These are phyloP conservation scores for Podospora comata DNA, from an alignment of 495 filamentous ascomycete species.

Conservation along the genomic window DNA sequence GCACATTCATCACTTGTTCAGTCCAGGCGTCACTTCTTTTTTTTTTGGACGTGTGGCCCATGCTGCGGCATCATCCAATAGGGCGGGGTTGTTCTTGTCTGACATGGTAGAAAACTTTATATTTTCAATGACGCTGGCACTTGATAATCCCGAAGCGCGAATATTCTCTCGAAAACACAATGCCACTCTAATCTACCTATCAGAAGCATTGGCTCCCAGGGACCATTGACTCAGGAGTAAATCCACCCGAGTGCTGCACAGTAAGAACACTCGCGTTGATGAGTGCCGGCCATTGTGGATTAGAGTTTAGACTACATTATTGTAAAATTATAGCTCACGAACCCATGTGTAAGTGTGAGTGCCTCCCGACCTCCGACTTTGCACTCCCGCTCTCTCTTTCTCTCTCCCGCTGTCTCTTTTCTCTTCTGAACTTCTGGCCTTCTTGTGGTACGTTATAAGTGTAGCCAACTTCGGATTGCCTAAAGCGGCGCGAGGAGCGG, in stretches of 20 bases:
- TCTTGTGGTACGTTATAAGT: background rate
- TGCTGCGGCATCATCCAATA: background rate
- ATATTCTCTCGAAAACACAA: background rate
- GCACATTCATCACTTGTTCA: background rate
- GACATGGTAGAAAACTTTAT: background rate
- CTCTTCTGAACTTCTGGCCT: background rate
- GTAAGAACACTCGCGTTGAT: background rate
- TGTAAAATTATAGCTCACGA: background rate
- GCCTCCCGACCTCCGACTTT: background rate
- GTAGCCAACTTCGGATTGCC: conserved; percentile 4
- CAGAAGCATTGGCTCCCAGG: background rate
- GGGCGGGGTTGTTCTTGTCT: background rate
- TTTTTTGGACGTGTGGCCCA: conserved; percentile 12
- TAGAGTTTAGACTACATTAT: background rate
- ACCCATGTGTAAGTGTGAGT: background rate
- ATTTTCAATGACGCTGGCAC: background rate
- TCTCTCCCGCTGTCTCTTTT: background rate
- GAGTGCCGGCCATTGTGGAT: conserved; percentile 2
- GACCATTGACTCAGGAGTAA: background rate
- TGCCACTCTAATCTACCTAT: background rate
- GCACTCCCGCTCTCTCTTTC: too few relatives aligned
- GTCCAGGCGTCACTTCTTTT: background rate
- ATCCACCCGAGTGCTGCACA: background rate
- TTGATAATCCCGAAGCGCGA: background rate
- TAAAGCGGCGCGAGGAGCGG: conserved; percentile 7